Conservation (phyloP, 2,329 filamentous ascomycete species). For the Harringtonia aguacate region DNA sequence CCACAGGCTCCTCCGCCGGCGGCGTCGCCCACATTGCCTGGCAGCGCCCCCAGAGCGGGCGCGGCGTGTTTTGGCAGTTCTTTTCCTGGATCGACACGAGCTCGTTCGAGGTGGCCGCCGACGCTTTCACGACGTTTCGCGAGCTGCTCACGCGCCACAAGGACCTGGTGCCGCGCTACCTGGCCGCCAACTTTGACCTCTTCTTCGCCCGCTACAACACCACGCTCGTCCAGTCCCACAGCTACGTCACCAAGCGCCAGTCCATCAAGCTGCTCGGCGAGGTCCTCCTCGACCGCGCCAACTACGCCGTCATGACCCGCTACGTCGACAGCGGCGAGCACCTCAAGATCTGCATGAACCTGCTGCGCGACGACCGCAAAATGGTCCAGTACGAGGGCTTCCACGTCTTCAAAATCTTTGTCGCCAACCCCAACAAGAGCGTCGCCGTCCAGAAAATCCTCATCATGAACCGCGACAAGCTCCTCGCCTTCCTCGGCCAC, state of each 20-base stretch:
- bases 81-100: slow-evolving; percentile 96
- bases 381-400: slow-evolving; percentile 99
- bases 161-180: slow-evolving; percentile 74
- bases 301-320: slow-evolving; percentile 96
- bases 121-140: slow-evolving; percentile 95
- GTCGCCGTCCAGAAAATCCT: slow-evolving; percentile 89
- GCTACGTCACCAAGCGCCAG: slow-evolving; percentile 95
- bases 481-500: slow-evolving; percentile 78
- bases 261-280: slow-evolving; percentile 96
- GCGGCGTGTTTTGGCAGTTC: slow-evolving; percentile 91
- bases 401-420: slow-evolving; percentile 99
- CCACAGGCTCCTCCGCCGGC: slow-evolving; percentile 54
- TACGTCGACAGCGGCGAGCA: slow-evolving; percentile 95
- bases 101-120: slow-evolving; percentile 91
- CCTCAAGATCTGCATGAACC: slow-evolving; percentile 96
- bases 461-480: slow-evolving; percentile 88
- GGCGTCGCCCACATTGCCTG: slow-evolving; percentile 70
- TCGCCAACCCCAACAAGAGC: slow-evolving; percentile 98
- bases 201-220: slow-evolving; percentile 92
- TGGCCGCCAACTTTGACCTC: slow-evolving; percentile 79
- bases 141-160: slow-evolving; percentile 94
- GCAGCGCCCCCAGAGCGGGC: slow-evolving; percentile 62
- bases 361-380: slow-evolving; percentile 87
- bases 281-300: slow-evolving; percentile 85
- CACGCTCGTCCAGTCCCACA: slow-evolving; percentile 79